phyloP scores from a whole-genome alignment of 2,329 filamentous ascomycete species.

The Dactylonectria estremocensis region DNA sequence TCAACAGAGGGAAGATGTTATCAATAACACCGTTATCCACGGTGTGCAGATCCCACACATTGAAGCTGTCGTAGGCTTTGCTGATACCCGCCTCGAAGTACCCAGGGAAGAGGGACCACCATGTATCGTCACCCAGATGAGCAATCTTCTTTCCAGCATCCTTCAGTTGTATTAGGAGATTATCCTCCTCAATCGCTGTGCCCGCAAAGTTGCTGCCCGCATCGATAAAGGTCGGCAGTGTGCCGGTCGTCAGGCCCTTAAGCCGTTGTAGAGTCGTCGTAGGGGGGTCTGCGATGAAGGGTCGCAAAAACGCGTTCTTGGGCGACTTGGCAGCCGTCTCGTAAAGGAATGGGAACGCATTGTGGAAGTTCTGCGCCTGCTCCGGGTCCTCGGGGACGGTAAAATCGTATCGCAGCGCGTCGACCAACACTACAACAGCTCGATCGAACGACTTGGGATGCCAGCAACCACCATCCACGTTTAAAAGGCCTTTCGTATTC shows the following conservation, averaged over 20 bases:
- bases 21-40: constrained; percentile 96
- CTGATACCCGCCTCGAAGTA: constrained; percentile 93
- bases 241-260: constrained; percentile 95
- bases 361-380: constrained; percentile 75
- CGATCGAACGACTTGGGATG: constrained; percentile 95
- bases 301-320: constrained; percentile 87
- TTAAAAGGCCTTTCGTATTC: constrained; percentile 56
- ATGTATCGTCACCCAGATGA: constrained; percentile 98
- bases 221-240: constrained; percentile 94
- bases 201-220: constrained; percentile 96
- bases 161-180: constrained; percentile 78
- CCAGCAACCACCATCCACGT: constrained; percentile 84
- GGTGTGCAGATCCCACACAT: constrained; percentile 97
- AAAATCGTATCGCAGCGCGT: constrained; percentile 97
- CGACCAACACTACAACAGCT: constrained; percentile 90
- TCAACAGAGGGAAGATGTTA: constrained; percentile 88
- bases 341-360: constrained; percentile 89
- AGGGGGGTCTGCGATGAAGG: constrained; percentile 97
- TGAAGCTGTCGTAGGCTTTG: constrained; percentile 94
- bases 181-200: constrained; percentile 94
- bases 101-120: constrained; percentile 93
- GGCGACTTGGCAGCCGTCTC: constrained; percentile 83
- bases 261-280: constrained; percentile 93
- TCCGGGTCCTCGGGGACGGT: constrained; percentile 78
- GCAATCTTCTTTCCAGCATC: constrained; percentile 82